These are phyloP conservation scores for Mortierella sp. DNA, from an alignment of 371 early-diverging fungal genomes.

Conservation along the genomic window DNA sequence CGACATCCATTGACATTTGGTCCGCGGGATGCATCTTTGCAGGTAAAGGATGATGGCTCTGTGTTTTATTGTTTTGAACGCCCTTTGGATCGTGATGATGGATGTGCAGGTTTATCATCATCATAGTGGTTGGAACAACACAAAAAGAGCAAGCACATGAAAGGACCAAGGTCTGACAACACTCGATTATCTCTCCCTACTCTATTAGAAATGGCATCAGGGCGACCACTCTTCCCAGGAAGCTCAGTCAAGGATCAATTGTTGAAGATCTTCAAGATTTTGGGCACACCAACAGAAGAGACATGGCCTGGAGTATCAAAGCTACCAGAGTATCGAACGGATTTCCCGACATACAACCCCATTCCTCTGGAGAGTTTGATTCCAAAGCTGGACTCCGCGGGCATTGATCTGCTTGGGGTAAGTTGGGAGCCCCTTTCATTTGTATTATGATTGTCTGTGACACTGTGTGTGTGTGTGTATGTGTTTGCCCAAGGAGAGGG, in stretches of 20 bases:
- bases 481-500: not conserved
- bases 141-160: too few species aligned
- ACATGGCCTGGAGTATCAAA: conserved; percentile 93
- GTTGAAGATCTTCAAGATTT: conserved; percentile 86
- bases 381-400: conserved; percentile 84
- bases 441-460: not conserved
- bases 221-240: conserved; percentile 97
- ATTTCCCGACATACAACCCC: conserved; percentile 79
- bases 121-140: too few species aligned
- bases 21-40: conserved; percentile 98
- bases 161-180: too few species aligned
- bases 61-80: not conserved
- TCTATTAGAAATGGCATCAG: conserved; percentile 81
- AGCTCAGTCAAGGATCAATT: conserved; percentile 91
- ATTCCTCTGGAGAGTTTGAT: conserved; percentile 75
- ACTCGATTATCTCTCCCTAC: not conserved
- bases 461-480: not conserved
- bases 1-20: conserved; percentile 99
- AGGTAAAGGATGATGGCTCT: conserved; percentile 13
- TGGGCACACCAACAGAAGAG: conserved; percentile 92
- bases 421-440: conserved; percentile 5
- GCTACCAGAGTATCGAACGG: conserved; percentile 89
- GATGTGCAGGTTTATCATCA: too few species aligned
- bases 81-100: not conserved
- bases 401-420: conserved; percentile 51